phyloP scores from a whole-genome alignment of 371 early-diverging fungal species.

The Rhizopus microsporus region DNA sequence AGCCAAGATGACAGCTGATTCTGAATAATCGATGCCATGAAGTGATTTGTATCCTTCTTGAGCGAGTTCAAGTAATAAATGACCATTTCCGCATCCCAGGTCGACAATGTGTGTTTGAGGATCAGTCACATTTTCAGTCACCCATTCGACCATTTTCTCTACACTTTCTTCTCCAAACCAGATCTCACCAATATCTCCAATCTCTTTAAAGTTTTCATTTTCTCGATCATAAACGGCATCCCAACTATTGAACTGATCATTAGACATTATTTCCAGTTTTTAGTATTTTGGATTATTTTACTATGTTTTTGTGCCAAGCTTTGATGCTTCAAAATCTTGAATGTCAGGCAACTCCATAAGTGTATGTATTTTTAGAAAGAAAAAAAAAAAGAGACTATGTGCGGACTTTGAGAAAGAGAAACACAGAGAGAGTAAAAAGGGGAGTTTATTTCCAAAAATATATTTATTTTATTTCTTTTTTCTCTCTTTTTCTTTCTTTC shows the following conservation, averaged over 20 bases:
- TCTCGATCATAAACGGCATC: constrained; percentile 81
- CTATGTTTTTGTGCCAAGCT: constrained; percentile 79
- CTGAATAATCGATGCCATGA: constrained; percentile 86
- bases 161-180: constrained; percentile 91
- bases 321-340: constrained; percentile 71
- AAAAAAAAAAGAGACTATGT: constrained; percentile 5
- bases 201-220: constrained; percentile 74
- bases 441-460: neutral
- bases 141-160: constrained; percentile 85
- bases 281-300: no score
- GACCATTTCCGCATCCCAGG: constrained; percentile 93
- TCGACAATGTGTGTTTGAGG: constrained; percentile 65
- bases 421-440: neutral
- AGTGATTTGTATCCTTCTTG: constrained; percentile 70
- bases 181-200: constrained; percentile 87
- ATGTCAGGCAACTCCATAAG: constrained; percentile 26
- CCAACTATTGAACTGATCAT: constrained; percentile 56
- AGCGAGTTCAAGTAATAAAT: constrained; percentile 76
- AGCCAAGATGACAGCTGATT: constrained; percentile 73
- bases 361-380: neutral
- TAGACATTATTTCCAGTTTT: neutral
- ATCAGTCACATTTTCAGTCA: constrained; percentile 47
- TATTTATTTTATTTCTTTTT: neutral
- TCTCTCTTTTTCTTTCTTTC: neutral
- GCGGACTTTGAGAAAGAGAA: no score